Conservation (phyloP, 306 rosid species). For the Malus orientalis region DNA sequence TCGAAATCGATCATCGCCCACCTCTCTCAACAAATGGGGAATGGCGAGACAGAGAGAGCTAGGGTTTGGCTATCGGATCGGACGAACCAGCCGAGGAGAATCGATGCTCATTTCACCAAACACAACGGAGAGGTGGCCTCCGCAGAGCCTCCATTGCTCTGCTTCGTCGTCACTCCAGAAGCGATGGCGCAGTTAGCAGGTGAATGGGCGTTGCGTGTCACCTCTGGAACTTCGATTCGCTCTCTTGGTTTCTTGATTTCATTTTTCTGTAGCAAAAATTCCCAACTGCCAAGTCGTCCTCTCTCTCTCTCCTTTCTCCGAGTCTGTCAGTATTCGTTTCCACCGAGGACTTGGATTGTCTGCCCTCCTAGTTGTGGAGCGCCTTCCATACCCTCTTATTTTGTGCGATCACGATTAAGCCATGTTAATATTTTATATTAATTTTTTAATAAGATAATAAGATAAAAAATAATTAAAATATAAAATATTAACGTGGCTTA, state of each 20-base stretch:
- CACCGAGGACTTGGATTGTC: neutral
- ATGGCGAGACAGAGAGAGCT: neutral
- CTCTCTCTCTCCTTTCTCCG: neutral
- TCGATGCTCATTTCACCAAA: neutral
- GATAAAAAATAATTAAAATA: too few relatives aligned
- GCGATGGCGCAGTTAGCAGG: constrained; percentile 7
- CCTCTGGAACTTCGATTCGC: too few relatives aligned
- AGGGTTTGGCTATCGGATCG: constrained; percentile 30
- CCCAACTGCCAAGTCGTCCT: neutral
- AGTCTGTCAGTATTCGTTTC: neutral
- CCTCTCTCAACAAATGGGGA: neutral
- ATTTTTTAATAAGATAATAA: too few relatives aligned
- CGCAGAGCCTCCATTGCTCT: neutral
- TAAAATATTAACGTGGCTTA: too few relatives aligned
- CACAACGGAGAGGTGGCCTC: neutral
- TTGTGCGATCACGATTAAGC: too few relatives aligned
- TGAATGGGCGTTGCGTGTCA: neutral
- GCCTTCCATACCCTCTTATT: too few relatives aligned
- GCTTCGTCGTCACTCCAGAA: constrained; percentile 1
- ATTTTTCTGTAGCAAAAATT: too few relatives aligned
- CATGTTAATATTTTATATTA: too few relatives aligned
- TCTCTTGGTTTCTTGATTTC: too few relatives aligned
- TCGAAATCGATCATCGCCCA: constrained; percentile 1
- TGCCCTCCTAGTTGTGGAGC: too few relatives aligned
- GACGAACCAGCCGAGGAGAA: constrained; percentile 6